Conservation (phyloP, 495 filamentous ascomycete genomes). For the Penicillium arizonense region DNA sequence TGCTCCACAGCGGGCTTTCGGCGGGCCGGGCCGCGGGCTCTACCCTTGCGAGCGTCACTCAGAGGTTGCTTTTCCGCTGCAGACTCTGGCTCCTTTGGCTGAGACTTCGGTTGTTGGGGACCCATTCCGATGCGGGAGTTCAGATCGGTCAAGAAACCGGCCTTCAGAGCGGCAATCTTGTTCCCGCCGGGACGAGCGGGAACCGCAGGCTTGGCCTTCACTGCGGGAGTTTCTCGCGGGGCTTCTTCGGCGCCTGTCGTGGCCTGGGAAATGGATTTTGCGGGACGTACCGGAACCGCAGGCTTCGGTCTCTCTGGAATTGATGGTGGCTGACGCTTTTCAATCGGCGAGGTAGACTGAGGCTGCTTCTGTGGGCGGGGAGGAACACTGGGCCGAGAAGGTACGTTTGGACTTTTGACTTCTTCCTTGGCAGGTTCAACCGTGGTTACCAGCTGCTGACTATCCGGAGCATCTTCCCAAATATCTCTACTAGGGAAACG, state of each 20-base stretch:
- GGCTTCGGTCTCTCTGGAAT: slow-evolving; percentile 79
- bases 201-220: slow-evolving; percentile 70
- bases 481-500: slow-evolving; percentile 93
- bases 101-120: slow-evolving; percentile 69
- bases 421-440: slow-evolving; percentile 62
- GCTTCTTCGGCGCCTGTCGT: slow-evolving; percentile 34
- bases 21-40: slow-evolving; percentile 84
- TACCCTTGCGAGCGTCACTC: slow-evolving; percentile 80
- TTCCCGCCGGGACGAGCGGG: slow-evolving; percentile 74
- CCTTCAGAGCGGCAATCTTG: slow-evolving; percentile 89
- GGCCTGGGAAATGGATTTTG: slow-evolving; percentile 48
- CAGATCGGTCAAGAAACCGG: slow-evolving; percentile 85
- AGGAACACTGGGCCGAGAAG: slow-evolving; percentile 43
- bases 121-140: slow-evolving; percentile 83
- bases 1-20: slow-evolving; percentile 60
- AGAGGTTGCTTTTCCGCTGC: slow-evolving; percentile 73
- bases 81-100: slow-evolving; percentile 60
- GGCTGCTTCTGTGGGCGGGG: slow-evolving; percentile 39
- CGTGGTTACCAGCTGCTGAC: slow-evolving; percentile 75
- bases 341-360: slow-evolving; percentile 43
- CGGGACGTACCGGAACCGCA: slow-evolving; percentile 68
- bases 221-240: slow-evolving; percentile 26
- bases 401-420: slow-evolving; percentile 37
- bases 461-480: slow-evolving; percentile 94
- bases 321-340: slow-evolving; percentile 49